Evolutionary conservation across 2,329 filamentous ascomycete genomes (phyloP).

Genomic region (Fusarium bulbicola): DNA sequence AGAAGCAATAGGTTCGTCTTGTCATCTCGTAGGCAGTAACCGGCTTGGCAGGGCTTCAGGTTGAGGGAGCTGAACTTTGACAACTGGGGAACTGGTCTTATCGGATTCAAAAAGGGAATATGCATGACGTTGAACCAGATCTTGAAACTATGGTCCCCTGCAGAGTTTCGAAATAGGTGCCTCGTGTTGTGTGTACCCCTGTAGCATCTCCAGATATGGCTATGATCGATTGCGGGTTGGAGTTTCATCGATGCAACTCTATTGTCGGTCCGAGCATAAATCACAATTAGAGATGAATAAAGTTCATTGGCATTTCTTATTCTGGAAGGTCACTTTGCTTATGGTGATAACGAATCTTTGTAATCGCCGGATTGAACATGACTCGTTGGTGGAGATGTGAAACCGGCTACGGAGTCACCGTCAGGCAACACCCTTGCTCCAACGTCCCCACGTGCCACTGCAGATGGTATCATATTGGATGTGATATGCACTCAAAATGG

Average conservation of each 20-base stretch:
- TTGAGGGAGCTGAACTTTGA: constrained; percentile 13
- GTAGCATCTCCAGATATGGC: not conserved
- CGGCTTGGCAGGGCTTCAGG: constrained; percentile 17
- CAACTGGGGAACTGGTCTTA: constrained; percentile 17
- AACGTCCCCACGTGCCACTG: not conserved
- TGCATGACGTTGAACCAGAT: not conserved
- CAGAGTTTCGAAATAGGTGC: not conserved
- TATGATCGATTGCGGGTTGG: constrained; percentile 1
- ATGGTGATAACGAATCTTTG: not conserved
- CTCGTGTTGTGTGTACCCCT: not conserved
- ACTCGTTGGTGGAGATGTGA: not conserved
- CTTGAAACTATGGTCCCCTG: constrained; percentile 2
- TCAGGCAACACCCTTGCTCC: not conserved
- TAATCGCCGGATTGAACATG: not conserved
- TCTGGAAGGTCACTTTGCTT: not conserved
- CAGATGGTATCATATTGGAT: not conserved
- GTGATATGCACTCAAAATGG: not conserved
- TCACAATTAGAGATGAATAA: not conserved
- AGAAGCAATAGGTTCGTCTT: not conserved
- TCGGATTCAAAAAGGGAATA: constrained; percentile 14
- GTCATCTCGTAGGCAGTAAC: not conserved
- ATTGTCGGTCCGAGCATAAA: constrained; percentile 4
- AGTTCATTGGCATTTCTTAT: not conserved
- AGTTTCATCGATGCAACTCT: not conserved
- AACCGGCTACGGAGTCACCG: constrained; percentile 11